Percentiles rank a stretch among this genome's conserved stretches.
Conservation (phyloP, 495 filamentous ascomycete genomes). For the Penicillium lagena region DNA sequence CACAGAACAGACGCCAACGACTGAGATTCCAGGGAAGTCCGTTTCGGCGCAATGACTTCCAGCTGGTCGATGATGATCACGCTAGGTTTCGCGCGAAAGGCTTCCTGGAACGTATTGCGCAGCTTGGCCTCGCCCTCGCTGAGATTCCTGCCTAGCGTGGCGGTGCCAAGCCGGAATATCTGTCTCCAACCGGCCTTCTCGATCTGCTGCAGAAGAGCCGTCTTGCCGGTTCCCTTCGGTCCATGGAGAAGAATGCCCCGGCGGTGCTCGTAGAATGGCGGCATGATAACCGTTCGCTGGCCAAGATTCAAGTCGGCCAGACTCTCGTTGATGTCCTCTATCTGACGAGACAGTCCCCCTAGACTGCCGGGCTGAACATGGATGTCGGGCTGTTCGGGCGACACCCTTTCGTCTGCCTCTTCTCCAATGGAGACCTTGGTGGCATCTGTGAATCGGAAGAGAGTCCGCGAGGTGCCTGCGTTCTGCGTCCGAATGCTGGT, state of each 20-base stretch:
- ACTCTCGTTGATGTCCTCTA: slow-evolving; percentile 59
- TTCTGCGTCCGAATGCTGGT: slow-evolving; percentile 23
- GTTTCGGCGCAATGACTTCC: slow-evolving; percentile 65
- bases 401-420: slow-evolving; percentile 5
- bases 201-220: slow-evolving; percentile 60
- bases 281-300: slow-evolving; percentile 29
- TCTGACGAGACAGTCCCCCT: slow-evolving; percentile 57
- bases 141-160: slow-evolving; percentile 40
- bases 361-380: slow-evolving; percentile 38
- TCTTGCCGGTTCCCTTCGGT: slow-evolving; percentile 78
- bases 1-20: slow-evolving; percentile 34
- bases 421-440: slow-evolving; percentile 30
- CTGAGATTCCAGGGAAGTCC: slow-evolving; percentile 31
- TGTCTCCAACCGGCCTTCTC: slow-evolving; percentile 61
- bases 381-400: slow-evolving; percentile 6
- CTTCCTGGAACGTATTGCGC: slow-evolving; percentile 64
- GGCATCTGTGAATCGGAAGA: slow-evolving; percentile 26
- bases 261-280: slow-evolving; percentile 33
- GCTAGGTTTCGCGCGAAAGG: slow-evolving; percentile 65
- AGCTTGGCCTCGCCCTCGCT: slow-evolving; percentile 47
- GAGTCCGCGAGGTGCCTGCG: slow-evolving; percentile 20
- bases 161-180: slow-evolving; percentile 53
- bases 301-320: slow-evolving; percentile 50
- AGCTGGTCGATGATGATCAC: slow-evolving; percentile 79
- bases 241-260: slow-evolving; percentile 72